Percentiles rank a stretch among this genome's conserved stretches.
Evolutionary conservation across 1,284 basidiomycete species (phyloP).

Genomic region (Leccinum subfulvum): DNA sequence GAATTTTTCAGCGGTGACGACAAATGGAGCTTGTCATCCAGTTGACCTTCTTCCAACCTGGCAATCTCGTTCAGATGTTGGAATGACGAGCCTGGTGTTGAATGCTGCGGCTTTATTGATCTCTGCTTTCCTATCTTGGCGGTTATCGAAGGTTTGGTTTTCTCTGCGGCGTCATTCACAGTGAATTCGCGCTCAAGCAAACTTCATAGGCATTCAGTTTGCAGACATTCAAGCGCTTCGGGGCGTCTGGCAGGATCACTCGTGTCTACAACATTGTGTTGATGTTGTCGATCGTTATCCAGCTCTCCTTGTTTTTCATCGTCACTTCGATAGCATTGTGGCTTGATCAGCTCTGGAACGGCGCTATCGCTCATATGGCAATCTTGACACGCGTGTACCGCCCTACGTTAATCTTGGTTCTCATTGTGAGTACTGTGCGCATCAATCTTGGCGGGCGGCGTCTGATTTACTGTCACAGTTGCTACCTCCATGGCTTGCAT

Average conservation of each 20-base stretch:
- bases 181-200: neutral
- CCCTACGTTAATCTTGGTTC: slow-evolving; percentile 52
- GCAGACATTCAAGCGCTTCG: slow-evolving; percentile 83
- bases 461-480: slow-evolving; percentile 41
- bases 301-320: slow-evolving; percentile 76
- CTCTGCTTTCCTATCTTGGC: slow-evolving; percentile 69
- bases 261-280: slow-evolving; percentile 72
- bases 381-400: slow-evolving; percentile 47
- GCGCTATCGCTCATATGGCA: slow-evolving; percentile 55
- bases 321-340: slow-evolving; percentile 66
- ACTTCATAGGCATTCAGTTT: slow-evolving; percentile 64
- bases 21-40: slow-evolving; percentile 60
- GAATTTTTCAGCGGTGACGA: slow-evolving; percentile 56
- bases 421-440: slow-evolving; percentile 46
- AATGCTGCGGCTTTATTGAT: slow-evolving; percentile 60
- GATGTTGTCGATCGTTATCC: slow-evolving; percentile 67
- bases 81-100: slow-evolving; percentile 63
- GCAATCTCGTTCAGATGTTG: slow-evolving; percentile 51
- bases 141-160: slow-evolving; percentile 59
- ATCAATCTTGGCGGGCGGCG: slow-evolving; percentile 1
- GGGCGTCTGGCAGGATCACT: slow-evolving; percentile 72
- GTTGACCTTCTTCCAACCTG: slow-evolving; percentile 55
- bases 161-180: neutral
- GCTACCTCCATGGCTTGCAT: slow-evolving; percentile 65
- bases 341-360: slow-evolving; percentile 74